Evolutionary conservation across 257 asterid genomes (phyloP).

Genomic region (Lavandula angustifolia): DNA sequence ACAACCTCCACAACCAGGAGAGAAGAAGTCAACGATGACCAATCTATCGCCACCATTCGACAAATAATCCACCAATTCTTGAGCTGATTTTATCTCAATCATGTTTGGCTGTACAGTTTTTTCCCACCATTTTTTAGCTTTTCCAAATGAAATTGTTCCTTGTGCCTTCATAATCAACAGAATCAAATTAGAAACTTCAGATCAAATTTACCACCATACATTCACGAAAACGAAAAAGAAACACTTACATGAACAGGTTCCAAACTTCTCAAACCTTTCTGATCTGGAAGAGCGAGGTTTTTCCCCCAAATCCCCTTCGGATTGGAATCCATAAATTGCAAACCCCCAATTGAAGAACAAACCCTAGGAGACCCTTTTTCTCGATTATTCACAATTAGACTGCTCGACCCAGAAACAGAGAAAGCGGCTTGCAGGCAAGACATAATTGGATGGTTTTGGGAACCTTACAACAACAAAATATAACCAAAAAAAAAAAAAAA

Average conservation of each 20-base stretch:
- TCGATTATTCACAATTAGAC: constrained; percentile 33
- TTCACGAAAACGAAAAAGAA: not conserved
- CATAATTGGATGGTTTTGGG: constrained; percentile 44
- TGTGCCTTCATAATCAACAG: constrained; percentile 55
- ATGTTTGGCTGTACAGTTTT: constrained; percentile 73
- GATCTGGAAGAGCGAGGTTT: constrained; percentile 44
- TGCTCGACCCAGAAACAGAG: constrained; percentile 49
- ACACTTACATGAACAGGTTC: constrained; percentile 57
- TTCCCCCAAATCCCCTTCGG: constrained; percentile 49
- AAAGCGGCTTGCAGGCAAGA: constrained; percentile 55
- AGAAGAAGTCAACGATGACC: constrained; percentile 79
- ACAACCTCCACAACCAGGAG: constrained; percentile 99
- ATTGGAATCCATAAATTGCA: constrained; percentile 51
- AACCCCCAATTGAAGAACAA: constrained; percentile 42
- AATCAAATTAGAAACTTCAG: not conserved
- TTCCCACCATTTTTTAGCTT: constrained; percentile 85
- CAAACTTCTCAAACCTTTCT: constrained; percentile 35
- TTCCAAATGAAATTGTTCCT: constrained; percentile 47
- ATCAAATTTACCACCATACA: not conserved
- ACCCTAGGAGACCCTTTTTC: constrained; percentile 41
- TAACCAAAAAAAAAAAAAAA: constrained; percentile 27
- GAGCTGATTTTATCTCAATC: constrained; percentile 74
- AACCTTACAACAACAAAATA: constrained; percentile 29
- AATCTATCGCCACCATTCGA: constrained; percentile 73
- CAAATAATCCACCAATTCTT: constrained; percentile 62